Conservation (phyloP, 2,329 filamentous ascomycete species). For the Fusarium sp. region DNA sequence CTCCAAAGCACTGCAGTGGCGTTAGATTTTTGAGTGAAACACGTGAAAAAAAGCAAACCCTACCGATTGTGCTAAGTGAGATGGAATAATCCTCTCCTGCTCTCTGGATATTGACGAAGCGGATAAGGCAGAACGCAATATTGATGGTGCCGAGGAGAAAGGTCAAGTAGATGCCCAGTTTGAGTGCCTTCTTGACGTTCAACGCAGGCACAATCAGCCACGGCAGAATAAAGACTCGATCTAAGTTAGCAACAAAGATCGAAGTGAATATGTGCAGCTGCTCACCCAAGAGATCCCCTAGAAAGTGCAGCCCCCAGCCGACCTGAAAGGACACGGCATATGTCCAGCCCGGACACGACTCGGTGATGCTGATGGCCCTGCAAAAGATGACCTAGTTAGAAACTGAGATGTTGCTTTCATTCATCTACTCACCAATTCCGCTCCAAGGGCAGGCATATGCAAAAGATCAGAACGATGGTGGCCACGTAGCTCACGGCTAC, state of each 20-base stretch:
- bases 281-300: constrained; percentile 24
- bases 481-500: neutral
- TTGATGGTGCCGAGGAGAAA: constrained; percentile 39
- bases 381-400: neutral
- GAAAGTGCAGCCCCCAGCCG: constrained; percentile 30
- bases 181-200: constrained; percentile 10
- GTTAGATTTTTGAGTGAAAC: neutral
- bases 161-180: constrained; percentile 35
- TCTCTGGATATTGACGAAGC: constrained; percentile 29
- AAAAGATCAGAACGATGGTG: constrained; percentile 8
- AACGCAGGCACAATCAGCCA: constrained; percentile 35
- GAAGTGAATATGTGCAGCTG: too few species aligned
- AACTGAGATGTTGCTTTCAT: too few species aligned
- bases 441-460: constrained; percentile 10
- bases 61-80: constrained; percentile 31
- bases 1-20: constrained; percentile 25
- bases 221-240: constrained; percentile 31
- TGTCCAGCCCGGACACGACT: neutral
- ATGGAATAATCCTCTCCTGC: constrained; percentile 23
- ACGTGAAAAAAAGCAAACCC: neutral
- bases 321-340: constrained; percentile 28
- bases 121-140: constrained; percentile 29
- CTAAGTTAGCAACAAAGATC: neutral
- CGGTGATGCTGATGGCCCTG: neutral
- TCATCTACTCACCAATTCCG: constrained; percentile 22